A percentile compares a stretch with the other conserved stretches of the same genome.
These are phyloP conservation scores for Phytopythium kandeliae DNA, from an alignment of 352 stramenopile genomes.

Conservation along the genomic window DNA sequence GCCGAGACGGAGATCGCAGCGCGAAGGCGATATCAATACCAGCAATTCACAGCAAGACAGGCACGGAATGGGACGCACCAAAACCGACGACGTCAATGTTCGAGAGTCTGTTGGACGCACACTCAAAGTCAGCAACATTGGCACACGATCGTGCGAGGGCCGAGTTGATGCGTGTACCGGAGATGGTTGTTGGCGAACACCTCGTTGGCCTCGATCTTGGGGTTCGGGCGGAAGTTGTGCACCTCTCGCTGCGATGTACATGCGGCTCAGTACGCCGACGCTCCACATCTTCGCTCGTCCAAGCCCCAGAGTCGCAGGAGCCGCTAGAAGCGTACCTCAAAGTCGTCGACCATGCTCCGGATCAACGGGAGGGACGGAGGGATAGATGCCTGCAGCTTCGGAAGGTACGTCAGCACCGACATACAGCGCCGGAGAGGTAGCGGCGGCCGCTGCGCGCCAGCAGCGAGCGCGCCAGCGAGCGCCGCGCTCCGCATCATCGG, in stretches of 20 bases:
- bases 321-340: constrained; percentile 24
- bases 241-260: constrained; percentile 26
- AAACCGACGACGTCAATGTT: constrained; percentile 74
- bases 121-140: not conserved
- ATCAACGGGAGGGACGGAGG: constrained; percentile 32
- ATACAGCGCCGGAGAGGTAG: constrained; percentile 7
- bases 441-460: not conserved
- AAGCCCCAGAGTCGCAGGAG: not conserved
- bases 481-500: not conserved
- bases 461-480: not conserved
- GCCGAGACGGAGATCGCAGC: too few species aligned
- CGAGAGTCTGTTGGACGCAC: constrained; percentile 23
- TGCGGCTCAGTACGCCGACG: too few species aligned
- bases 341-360: constrained; percentile 34
- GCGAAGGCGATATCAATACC: not conserved
- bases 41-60: not conserved
- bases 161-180: constrained; percentile 18
- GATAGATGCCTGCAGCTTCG: constrained; percentile 43
- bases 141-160: too few species aligned
- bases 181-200: constrained; percentile 77
- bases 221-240: constrained; percentile 34
- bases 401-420: constrained; percentile 39
- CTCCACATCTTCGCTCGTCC: too few species aligned
- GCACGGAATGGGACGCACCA: constrained; percentile 16
- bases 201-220: constrained; percentile 36